phyloP scores from a whole-genome alignment of 1,284 basidiomycete species.

The Puccinia horiana region DNA sequence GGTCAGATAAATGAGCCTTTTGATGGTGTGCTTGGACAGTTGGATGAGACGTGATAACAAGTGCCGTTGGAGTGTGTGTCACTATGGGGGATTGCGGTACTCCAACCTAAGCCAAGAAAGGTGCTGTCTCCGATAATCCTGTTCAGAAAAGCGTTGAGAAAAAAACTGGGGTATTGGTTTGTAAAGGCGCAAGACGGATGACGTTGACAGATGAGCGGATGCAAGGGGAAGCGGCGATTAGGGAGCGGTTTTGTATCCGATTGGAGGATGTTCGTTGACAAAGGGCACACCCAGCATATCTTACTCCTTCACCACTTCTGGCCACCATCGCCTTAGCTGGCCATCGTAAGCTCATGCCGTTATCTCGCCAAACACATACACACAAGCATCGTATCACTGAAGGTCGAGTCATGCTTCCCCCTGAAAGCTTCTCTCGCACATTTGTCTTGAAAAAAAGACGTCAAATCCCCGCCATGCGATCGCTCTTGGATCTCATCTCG shows the following conservation, averaged over 20 bases:
- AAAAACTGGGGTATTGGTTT: neutral
- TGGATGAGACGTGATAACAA: neutral
- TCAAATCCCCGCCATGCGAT: neutral
- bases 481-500: neutral
- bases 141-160: neutral
- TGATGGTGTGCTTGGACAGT: neutral
- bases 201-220: neutral
- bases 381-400: neutral
- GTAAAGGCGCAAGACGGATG: neutral
- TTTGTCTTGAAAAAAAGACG: too few species aligned
- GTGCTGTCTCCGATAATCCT: neutral
- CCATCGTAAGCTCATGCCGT: neutral
- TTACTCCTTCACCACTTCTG: neutral
- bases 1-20: neutral
- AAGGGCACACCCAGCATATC: neutral
- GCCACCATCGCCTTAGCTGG: neutral
- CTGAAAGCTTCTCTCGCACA: neutral
- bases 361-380: neutral
- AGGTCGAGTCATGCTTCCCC: neutral
- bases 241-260: neutral
- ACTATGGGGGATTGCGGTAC: neutral
- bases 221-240: neutral
- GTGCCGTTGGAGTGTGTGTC: neutral
- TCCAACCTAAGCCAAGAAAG: neutral
- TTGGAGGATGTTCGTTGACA: neutral